These are phyloP conservation scores for Fusarium sp. DNA, from an alignment of 2,329 filamentous ascomycete genomes.

Conservation along the genomic window DNA sequence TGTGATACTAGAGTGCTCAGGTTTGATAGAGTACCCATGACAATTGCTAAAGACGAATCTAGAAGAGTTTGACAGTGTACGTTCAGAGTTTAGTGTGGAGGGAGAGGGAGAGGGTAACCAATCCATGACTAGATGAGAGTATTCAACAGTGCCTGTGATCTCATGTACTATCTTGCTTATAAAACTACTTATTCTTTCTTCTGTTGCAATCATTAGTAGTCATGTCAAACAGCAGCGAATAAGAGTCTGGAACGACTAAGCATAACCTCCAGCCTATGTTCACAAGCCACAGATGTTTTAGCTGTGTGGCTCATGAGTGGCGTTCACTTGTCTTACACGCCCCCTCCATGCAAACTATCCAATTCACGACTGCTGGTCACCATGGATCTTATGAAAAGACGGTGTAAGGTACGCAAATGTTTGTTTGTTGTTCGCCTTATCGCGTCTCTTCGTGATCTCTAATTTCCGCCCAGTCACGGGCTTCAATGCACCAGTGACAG, in stretches of 20 bases:
- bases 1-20: too few species aligned
- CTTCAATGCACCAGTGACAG: conserved; percentile 19
- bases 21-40: too few species aligned
- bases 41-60: too few species aligned
- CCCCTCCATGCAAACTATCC: conserved; percentile 7
- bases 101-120: too few species aligned
- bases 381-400: conserved; percentile 30
- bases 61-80: too few species aligned
- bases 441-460: conserved; percentile 19
- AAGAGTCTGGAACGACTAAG: not conserved
- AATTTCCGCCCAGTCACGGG: conserved; percentile 34
- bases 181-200: too few species aligned
- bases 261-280: not conserved
- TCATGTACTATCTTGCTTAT: too few species aligned
- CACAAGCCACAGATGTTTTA: conserved; percentile 2
- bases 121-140: too few species aligned
- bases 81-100: too few species aligned
- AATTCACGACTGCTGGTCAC: not conserved
- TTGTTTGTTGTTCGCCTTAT: conserved; percentile 21
- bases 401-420: conserved; percentile 23
- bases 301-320: conserved; percentile 9
- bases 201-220: too few species aligned
- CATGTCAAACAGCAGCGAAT: not conserved
- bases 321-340: conserved; percentile 1
- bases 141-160: too few species aligned